phyloP scores from a whole-genome alignment of 129 eudicot genomes.

The Gnaphalium uliginosum region DNA sequence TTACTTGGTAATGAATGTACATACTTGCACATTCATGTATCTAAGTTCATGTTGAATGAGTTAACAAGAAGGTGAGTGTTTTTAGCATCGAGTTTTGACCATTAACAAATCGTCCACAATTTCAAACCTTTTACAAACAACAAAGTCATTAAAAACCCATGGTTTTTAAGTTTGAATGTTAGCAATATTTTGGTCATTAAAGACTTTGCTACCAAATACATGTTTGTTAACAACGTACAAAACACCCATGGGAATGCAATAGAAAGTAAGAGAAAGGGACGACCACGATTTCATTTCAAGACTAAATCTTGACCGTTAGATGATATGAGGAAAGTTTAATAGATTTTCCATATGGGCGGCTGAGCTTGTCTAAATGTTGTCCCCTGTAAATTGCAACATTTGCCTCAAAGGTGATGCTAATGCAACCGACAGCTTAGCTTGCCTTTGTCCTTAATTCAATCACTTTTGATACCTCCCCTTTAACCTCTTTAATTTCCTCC shows the following conservation, averaged over 20 bases:
- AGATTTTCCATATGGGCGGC: conserved; percentile 61
- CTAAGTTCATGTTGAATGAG: neutral
- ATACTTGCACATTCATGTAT: neutral
- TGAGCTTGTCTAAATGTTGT: conserved; percentile 62
- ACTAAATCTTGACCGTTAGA: neutral
- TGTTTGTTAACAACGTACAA: too few species aligned
- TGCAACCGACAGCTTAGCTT: conserved; percentile 64
- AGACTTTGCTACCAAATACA: too few species aligned
- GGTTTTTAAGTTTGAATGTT: neutral
- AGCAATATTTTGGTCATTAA: neutral
- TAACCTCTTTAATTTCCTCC: neutral
- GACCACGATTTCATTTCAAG: neutral
- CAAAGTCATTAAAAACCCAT: neutral
- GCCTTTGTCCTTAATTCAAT: conserved; percentile 63
- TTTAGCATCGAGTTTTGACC: too few species aligned
- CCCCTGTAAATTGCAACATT: conserved; percentile 58
- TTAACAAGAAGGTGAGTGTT: neutral
- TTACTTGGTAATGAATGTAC: neutral
- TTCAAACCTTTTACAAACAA: neutral
- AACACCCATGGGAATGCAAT: neutral
- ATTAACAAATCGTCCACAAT: neutral
- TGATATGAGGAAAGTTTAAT: conserved; percentile 7
- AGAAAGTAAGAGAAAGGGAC: neutral
- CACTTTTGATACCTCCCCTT: conserved; percentile 28
- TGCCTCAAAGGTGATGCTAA: conserved; percentile 58